Conservation (phyloP, 257 asterid species). For the Solanum raphanifolium region DNA sequence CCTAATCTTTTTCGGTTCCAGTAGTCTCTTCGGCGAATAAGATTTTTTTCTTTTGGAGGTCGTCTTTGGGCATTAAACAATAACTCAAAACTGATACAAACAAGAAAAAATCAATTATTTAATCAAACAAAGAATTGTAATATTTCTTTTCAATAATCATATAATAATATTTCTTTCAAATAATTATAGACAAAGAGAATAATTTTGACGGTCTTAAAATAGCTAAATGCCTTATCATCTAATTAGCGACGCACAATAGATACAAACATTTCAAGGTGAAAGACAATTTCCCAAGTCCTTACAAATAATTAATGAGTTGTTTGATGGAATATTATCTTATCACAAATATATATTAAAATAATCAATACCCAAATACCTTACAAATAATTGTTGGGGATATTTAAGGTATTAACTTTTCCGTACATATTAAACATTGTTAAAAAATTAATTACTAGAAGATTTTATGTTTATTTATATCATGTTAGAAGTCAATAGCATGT, state of each 20-base stretch:
- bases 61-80: background rate
- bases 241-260: background rate
- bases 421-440: background rate
- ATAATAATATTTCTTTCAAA: background rate
- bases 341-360: background rate
- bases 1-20: too few species aligned
- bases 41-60: background rate
- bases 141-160: background rate
- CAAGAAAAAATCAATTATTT: background rate
- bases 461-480: background rate
- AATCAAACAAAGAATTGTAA: background rate
- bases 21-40: rapidly evolving
- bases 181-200: background rate
- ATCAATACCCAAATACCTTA: background rate
- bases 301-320: background rate
- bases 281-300: background rate
- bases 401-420: background rate
- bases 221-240: background rate
- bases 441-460: background rate
- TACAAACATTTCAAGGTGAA: background rate
- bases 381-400: background rate
- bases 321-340: background rate
- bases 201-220: background rate
- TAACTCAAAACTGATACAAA: background rate
- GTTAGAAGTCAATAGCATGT: background rate